Conservation (phyloP, 2,329 filamentous ascomycete species). For the Bertia moriformis region DNA sequence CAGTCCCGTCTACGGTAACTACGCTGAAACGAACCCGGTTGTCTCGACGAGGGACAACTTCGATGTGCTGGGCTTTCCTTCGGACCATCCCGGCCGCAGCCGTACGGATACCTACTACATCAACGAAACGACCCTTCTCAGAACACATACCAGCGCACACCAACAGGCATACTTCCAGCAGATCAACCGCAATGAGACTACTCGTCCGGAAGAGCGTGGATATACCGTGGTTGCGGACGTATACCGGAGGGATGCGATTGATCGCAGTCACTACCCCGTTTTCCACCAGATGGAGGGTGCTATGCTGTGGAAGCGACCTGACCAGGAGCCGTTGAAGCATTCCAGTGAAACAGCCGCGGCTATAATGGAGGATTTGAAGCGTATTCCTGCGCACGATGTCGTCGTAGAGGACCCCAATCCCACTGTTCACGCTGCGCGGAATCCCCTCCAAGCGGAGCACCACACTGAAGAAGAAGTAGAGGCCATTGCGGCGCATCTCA, state of each 20-base stretch:
- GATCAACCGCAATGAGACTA: conserved; percentile 36
- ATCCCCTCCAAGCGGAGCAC: conserved; percentile 62
- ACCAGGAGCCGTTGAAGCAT: conserved; percentile 20
- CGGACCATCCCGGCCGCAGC: conserved; percentile 74
- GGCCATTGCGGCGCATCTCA: conserved; percentile 72
- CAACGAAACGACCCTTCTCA: conserved; percentile 67
- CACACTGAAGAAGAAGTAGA: conserved; percentile 67
- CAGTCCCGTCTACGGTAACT: conserved; percentile 53
- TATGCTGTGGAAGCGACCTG: conserved; percentile 66
- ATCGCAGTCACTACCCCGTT: conserved; percentile 85
- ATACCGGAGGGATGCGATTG: conserved; percentile 86
- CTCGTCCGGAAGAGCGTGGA: conserved; percentile 30
- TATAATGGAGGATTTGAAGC: conserved; percentile 56
- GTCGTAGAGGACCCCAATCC: conserved; percentile 74
- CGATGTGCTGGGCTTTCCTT: conserved; percentile 83
- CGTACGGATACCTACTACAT: conserved; percentile 92
- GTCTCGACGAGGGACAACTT: conserved; percentile 83
- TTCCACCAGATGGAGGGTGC: conserved; percentile 99
- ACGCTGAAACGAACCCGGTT: conserved; percentile 69
- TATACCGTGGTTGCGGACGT: conserved; percentile 91
- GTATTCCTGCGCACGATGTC: conserved; percentile 59
- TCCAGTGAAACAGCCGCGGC: conserved; percentile 44
- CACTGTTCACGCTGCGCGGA: conserved; percentile 60
- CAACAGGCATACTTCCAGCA: conserved; percentile 65
- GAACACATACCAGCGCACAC: conserved; percentile 91